A percentile compares a stretch with the other conserved stretches of the same genome.
phyloP scores from a whole-genome alignment of 345 rosid genomes.

The Mangifera indica region DNA sequence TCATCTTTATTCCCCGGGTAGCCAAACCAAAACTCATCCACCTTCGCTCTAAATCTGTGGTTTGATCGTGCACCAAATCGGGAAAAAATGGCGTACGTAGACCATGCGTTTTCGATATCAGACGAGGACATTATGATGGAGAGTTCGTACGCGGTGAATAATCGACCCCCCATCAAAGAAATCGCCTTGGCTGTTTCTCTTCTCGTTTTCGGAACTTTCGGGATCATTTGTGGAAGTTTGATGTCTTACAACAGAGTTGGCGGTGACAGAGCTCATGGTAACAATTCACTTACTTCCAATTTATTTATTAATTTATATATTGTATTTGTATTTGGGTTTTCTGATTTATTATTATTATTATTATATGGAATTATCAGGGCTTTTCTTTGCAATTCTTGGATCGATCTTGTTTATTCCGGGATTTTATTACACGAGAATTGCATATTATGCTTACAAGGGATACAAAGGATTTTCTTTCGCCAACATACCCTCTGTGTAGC shows the following conservation, averaged over 20 bases:
- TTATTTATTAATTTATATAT: neutral
- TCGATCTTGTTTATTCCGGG: slow-evolving; percentile 86
- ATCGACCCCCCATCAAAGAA: slow-evolving; percentile 89
- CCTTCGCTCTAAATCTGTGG: neutral
- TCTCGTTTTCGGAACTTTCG: slow-evolving; percentile 77
- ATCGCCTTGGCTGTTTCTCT: slow-evolving; percentile 85
- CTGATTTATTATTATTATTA: slow-evolving; percentile 4
- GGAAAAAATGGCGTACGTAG: slow-evolving; percentile 79
- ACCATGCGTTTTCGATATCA: slow-evolving; percentile 91
- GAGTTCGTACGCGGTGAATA: slow-evolving; percentile 57
- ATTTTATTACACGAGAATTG: slow-evolving; percentile 86
- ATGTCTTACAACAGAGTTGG: slow-evolving; percentile 81
- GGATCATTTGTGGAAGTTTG: slow-evolving; percentile 62
- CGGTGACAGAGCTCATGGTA: slow-evolving; percentile 91
- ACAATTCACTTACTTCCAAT: neutral
- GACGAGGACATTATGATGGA: slow-evolving; percentile 92
- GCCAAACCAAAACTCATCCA: neutral
- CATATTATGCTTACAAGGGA: slow-evolving; percentile 94
- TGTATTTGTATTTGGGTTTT: neutral
- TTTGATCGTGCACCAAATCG: neutral
- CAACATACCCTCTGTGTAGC: slow-evolving; percentile 83
- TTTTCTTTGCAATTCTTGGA: slow-evolving; percentile 88
- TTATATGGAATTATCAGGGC: slow-evolving; percentile 47
- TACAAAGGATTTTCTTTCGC: slow-evolving; percentile 95
- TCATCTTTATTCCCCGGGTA: neutral